phyloP scores from a whole-genome alignment of 2,329 filamentous ascomycete species.

The Cladosporium sp. region DNA sequence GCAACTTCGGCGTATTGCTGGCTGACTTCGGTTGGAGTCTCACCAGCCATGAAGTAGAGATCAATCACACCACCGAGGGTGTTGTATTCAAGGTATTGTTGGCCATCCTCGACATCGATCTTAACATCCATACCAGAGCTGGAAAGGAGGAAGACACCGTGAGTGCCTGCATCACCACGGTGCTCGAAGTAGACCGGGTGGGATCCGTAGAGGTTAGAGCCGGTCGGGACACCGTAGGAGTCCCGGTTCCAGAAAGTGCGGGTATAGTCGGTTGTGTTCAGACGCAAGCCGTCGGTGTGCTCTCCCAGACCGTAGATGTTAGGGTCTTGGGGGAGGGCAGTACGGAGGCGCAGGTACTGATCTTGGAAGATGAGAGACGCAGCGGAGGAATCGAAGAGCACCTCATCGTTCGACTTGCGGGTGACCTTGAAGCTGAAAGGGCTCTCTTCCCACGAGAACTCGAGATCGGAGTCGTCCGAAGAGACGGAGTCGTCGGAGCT shows the following conservation, averaged over 20 bases:
- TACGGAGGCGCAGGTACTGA: constrained; percentile 69
- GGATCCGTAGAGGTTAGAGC: constrained; percentile 63
- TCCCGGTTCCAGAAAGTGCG: constrained; percentile 67
- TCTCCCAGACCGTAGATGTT: constrained; percentile 76
- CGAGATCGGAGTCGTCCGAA: constrained; percentile 38
- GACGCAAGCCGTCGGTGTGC: constrained; percentile 56
- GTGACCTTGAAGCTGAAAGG: constrained; percentile 17
- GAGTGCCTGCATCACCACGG: constrained; percentile 45
- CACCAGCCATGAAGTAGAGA: constrained; percentile 48
- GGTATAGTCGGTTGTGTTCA: constrained; percentile 63
- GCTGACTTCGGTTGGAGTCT: constrained; percentile 40
- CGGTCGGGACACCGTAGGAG: constrained; percentile 53
- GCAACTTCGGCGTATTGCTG: constrained; percentile 47
- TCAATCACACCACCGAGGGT: constrained; percentile 70
- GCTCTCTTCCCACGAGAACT: constrained; percentile 45
- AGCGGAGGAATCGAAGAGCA: constrained; percentile 64
- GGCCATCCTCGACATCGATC: constrained; percentile 55
- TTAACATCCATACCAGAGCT: constrained; percentile 72
- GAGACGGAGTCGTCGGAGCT: constrained; percentile 22
- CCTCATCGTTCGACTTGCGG: constrained; percentile 18
- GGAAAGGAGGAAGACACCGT: constrained; percentile 64
- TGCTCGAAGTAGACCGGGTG: constrained; percentile 72
- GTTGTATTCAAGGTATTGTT: constrained; percentile 72
- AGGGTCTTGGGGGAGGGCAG: constrained; percentile 60
- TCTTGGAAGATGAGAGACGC: constrained; percentile 66